Percentiles rank a stretch among this genome's conserved stretches.
Evolutionary conservation across 2,329 filamentous ascomycete genomes (phyloP).

Genomic region (Colletotrichum melonis): DNA sequence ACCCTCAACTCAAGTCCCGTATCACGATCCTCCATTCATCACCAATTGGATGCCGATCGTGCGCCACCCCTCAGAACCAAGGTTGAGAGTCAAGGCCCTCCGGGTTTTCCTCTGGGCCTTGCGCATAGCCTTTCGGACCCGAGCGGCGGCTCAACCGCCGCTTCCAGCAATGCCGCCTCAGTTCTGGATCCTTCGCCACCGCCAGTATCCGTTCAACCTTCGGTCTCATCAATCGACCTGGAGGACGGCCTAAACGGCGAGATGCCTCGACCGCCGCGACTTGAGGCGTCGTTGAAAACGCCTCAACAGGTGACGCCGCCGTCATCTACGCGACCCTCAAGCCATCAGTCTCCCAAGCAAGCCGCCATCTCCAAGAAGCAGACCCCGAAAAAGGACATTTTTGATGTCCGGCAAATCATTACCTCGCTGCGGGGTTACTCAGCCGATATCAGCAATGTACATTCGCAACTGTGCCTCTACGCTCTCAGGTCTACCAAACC

Average conservation of each 20-base stretch:
- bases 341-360: constrained; percentile 43
- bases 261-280: constrained; percentile 23
- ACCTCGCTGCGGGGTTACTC: constrained; percentile 43
- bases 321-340: constrained; percentile 29
- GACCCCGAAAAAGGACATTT: constrained; percentile 52
- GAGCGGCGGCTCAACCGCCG: constrained; percentile 30
- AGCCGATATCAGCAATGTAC: constrained; percentile 56
- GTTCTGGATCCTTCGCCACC: constrained; percentile 32
- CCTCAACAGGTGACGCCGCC: constrained; percentile 33
- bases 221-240: constrained; percentile 29
- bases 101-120: constrained; percentile 15
- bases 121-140: constrained; percentile 26
- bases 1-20: constrained; percentile 26
- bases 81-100: constrained; percentile 9
- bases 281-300: constrained; percentile 11
- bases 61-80: constrained; percentile 11
- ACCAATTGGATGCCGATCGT: constrained; percentile 19
- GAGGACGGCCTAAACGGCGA: constrained; percentile 26
- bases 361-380: constrained; percentile 36
- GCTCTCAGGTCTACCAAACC: constrained; percentile 58
- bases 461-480: constrained; percentile 57
- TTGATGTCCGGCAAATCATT: constrained; percentile 47
- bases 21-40: background rate
- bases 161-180: constrained; percentile 34
- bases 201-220: constrained; percentile 27